These are phyloP conservation scores for Bathelium albidoporum DNA, from an alignment of 495 filamentous ascomycete species.

Conservation along the genomic window DNA sequence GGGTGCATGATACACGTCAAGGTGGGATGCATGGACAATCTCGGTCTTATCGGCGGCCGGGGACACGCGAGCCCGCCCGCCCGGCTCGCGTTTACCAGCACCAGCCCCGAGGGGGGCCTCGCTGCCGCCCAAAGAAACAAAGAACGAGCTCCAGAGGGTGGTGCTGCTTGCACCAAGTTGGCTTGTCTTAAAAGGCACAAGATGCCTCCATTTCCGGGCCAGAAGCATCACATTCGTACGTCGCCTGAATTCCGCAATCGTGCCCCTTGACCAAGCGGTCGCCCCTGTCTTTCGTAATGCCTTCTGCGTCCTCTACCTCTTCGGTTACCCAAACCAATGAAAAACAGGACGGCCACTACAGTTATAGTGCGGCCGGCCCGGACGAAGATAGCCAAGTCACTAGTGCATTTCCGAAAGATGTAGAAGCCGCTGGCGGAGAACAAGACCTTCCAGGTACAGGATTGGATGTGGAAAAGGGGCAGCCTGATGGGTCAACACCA, in stretches of 20 bases:
- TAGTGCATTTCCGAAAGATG: neutral
- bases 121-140: neutral
- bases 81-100: neutral
- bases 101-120: neutral
- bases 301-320: neutral
- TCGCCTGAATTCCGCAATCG: neutral
- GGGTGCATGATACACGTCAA: neutral
- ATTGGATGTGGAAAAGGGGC: slow-evolving; percentile 14
- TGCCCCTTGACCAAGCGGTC: neutral
- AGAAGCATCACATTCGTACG: neutral
- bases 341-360: neutral
- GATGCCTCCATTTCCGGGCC: neutral
- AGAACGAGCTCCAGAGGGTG: neutral
- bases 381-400: neutral
- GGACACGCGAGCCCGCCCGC: neutral
- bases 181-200: neutral
- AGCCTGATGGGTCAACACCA: slow-evolving; percentile 5
- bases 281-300: neutral
- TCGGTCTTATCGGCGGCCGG: neutral
- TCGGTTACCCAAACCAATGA: neutral
- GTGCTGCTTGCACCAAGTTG: neutral
- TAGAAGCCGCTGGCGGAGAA: neutral
- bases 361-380: neutral
- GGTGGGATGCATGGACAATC: neutral
- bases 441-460: neutral